Conservation (phyloP, 1,284 basidiomycete species). For the Amylostereum areolatum region DNA sequence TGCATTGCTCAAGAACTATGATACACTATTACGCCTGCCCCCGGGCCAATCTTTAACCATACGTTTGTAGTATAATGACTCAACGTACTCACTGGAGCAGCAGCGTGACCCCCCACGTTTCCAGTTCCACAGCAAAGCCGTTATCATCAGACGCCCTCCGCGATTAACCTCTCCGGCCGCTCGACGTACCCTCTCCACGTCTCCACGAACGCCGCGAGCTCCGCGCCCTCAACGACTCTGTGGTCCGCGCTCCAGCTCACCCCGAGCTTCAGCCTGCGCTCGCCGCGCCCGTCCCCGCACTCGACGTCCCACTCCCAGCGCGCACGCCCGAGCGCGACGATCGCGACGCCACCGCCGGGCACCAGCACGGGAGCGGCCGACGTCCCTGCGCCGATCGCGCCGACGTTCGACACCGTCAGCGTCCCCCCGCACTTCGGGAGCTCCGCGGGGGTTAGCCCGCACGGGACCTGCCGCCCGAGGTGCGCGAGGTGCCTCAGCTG, state of each 20-base stretch:
- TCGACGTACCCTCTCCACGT: constrained; percentile 85
- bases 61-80: too few relatives aligned
- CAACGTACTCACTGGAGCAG: too few relatives aligned
- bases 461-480: constrained; percentile 62
- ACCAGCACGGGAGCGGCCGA: constrained; percentile 77
- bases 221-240: constrained; percentile 88
- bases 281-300: constrained; percentile 37
- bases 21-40: too few relatives aligned
- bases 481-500: constrained; percentile 56
- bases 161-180: constrained; percentile 69
- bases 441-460: constrained; percentile 54
- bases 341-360: constrained; percentile 85
- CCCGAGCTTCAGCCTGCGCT: constrained; percentile 64
- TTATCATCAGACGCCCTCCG: constrained; percentile 43
- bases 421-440: constrained; percentile 72
- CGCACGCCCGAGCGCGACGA: constrained; percentile 85
- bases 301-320: constrained; percentile 76
- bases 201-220: constrained; percentile 88
- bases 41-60: too few relatives aligned
- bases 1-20: too few relatives aligned
- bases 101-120: too few relatives aligned
- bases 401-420: constrained; percentile 84
- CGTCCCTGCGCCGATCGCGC: constrained; percentile 71
- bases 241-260: constrained; percentile 91
- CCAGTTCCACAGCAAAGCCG: background rate